Base-by-base conservation (phyloP, 805 yeast genomes). In the Yarrowia bubula region DNA sequence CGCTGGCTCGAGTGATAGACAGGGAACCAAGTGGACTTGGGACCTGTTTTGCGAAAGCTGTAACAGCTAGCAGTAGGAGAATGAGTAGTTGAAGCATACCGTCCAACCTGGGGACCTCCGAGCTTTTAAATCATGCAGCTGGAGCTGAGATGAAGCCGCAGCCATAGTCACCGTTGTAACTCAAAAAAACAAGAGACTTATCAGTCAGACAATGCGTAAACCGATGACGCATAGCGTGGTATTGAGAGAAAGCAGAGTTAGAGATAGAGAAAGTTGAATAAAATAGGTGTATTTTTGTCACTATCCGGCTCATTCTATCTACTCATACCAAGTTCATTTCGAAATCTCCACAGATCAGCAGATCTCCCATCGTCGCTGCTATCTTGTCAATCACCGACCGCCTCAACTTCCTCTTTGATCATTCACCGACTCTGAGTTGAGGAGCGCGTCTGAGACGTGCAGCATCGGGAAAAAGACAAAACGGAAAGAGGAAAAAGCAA, bases 21-120 rank as follows among this genome's bases (percentile, higher is more conserved):
- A 57, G 33, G 22, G 48, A 42, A 9, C 33, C 42, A 7, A 57
- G 31, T 10, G 63, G 63, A 22, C 38, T 17, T 15, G 50, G 31
- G 8, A 57, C 63, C 14, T 57, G 50, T 9, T 57, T 57, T 41
- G 63, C 63, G 3, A 41, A 38, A 10, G 62, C 62, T 31, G 41
- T 38, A 32, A 48, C 46, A 31, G 62, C 62, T 22, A 55, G 38
- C 37, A 55, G 33, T 32, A 33, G 11, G 53, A 48, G 15, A 48
- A 48, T 33, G 53, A 48, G 28, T 48, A 48, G 11, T 48, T 48
- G 53, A 13, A 10, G 53, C 53, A 48, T 48, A 11, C 53, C 39
- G 39, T 33, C 39, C 38, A 48, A 22, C 11, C 39, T 32, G 53
- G 53, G 39, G 8, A 3, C 31, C 7, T 15, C n/a, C 3, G 53